phyloP scores from a whole-genome alignment of 1,284 basidiomycete genomes.

The Cryptococcus hybrid region DNA sequence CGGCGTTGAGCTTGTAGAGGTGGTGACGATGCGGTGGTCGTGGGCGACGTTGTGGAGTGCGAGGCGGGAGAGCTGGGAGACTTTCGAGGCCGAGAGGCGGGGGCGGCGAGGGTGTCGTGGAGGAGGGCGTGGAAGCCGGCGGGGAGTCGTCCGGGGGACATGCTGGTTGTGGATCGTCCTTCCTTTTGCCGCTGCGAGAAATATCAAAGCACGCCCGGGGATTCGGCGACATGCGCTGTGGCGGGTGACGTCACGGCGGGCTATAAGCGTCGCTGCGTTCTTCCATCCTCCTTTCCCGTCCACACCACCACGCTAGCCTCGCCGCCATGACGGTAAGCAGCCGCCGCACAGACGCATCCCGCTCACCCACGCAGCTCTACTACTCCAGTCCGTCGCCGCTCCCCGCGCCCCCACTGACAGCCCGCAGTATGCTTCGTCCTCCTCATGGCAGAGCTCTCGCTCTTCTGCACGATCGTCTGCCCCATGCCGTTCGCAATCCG shows the following conservation, averaged over 20 bases:
- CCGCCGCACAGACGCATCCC: background rate
- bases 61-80: slow-evolving; percentile 68
- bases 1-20: slow-evolving; percentile 82
- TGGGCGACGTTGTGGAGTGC: slow-evolving; percentile 69
- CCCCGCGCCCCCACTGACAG: background rate
- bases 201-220: background rate
- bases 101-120: slow-evolving; percentile 69
- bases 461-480: slow-evolving; percentile 46
- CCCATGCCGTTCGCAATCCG: slow-evolving; percentile 51
- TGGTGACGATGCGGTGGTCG: slow-evolving; percentile 75
- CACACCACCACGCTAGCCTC: slow-evolving; percentile 38
- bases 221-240: slow-evolving; percentile 1
- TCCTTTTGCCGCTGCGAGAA: too few relatives aligned
- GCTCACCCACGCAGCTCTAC: slow-evolving; percentile 32
- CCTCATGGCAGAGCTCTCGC: slow-evolving; percentile 45
- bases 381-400: slow-evolving; percentile 20
- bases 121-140: slow-evolving; percentile 72
- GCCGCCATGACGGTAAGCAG: slow-evolving; percentile 13
- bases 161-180: too few relatives aligned
- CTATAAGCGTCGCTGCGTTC: too few relatives aligned
- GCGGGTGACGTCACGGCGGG: background rate
- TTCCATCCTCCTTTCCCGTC: too few relatives aligned
- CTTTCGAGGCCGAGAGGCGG: slow-evolving; percentile 77
- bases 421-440: slow-evolving; percentile 44
- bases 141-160: background rate